A percentile compares a stretch with the other conserved stretches of the same genome.
These are phyloP conservation scores for Dryadomyces quercus-mongolicae DNA, from an alignment of 2,329 filamentous ascomycete genomes.

Conservation along the genomic window DNA sequence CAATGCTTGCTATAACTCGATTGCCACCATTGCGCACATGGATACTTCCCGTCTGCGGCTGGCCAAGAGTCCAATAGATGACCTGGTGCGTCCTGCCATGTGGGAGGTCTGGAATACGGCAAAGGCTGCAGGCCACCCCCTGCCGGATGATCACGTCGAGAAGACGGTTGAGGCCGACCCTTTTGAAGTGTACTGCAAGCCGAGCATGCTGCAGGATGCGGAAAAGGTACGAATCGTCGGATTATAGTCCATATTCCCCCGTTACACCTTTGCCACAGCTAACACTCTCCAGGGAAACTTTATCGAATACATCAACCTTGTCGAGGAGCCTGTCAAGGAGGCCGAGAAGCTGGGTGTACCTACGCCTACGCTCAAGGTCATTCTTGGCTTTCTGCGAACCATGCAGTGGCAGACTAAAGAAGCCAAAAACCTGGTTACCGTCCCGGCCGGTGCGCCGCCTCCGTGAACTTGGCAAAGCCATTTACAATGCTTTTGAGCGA, in stretches of 20 bases:
- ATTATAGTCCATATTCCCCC: slow-evolving; percentile 29
- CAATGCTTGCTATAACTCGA: slow-evolving; percentile 5
- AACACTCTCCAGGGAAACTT: slow-evolving; percentile 30
- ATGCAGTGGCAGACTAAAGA: slow-evolving; percentile 36
- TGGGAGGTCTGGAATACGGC: slow-evolving; percentile 34
- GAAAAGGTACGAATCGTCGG: slow-evolving; percentile 32
- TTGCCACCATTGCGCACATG: slow-evolving; percentile 6
- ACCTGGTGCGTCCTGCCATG: slow-evolving; percentile 38
- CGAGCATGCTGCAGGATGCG: slow-evolving; percentile 13
- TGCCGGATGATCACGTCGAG: slow-evolving; percentile 30
- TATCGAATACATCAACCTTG: slow-evolving; percentile 42
- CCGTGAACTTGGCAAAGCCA: not conserved
- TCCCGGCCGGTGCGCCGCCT: not conserved
- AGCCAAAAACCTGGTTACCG: slow-evolving; percentile 21
- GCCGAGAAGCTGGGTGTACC: slow-evolving; percentile 32
- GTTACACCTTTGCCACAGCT: slow-evolving; percentile 41
- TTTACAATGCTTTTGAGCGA: too few relatives aligned
- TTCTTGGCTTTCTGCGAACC: slow-evolving; percentile 34
- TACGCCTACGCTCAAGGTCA: slow-evolving; percentile 33
- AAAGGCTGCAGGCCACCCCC: slow-evolving; percentile 26
- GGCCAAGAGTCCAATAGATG: slow-evolving; percentile 1
- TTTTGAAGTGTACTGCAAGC: not conserved
- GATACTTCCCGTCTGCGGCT: slow-evolving; percentile 8
- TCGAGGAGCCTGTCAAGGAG: slow-evolving; percentile 41
- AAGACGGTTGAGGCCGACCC: slow-evolving; percentile 33